Conservation (phyloP, 2,329 filamentous ascomycete genomes). For the Monilinia laxa region DNA sequence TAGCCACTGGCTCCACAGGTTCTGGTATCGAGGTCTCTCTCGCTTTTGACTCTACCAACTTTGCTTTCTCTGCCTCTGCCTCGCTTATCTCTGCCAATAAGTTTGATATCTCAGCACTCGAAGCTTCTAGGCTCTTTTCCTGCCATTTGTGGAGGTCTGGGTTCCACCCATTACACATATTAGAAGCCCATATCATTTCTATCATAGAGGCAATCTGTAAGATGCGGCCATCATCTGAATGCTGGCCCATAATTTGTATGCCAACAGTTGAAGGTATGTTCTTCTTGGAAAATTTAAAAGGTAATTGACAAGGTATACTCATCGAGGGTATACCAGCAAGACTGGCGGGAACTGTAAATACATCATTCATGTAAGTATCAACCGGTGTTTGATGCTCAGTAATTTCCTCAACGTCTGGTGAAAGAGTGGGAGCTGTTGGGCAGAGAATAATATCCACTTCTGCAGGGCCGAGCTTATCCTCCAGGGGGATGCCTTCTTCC, state of each 20-base stretch:
- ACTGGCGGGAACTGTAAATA: conserved; percentile 93
- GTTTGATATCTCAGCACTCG: not conserved
- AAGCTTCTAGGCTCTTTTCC: not conserved
- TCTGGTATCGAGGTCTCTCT: too few species aligned
- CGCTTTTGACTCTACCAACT: not conserved
- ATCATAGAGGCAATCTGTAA: conserved; percentile 52
- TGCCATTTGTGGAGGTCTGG: conserved; percentile 1
- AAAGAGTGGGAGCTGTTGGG: conserved; percentile 78
- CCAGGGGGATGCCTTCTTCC: conserved; percentile 50
- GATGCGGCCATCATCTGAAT: conserved; percentile 68
- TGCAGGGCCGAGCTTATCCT: conserved; percentile 56
- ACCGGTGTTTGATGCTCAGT: conserved; percentile 52
- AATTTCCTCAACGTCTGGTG: conserved; percentile 64
- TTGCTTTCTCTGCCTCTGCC: not conserved
- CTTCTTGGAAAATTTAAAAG: conserved; percentile 38
- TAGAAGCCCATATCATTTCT: conserved; percentile 8
- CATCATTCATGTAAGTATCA: conserved; percentile 88
- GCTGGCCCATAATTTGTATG: conserved; percentile 78
- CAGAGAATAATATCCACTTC: conserved; percentile 84
- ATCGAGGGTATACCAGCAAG: conserved; percentile 87
- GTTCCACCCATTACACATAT: not conserved
- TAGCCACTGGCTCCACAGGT: too few species aligned
- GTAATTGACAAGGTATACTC: conserved; percentile 64
- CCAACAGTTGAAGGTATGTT: conserved; percentile 49
- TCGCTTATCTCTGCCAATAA: not conserved